Evolutionary conservation across 2,329 filamentous ascomycete genomes (phyloP).

Genomic region (Ophiostoma perfectum): DNA sequence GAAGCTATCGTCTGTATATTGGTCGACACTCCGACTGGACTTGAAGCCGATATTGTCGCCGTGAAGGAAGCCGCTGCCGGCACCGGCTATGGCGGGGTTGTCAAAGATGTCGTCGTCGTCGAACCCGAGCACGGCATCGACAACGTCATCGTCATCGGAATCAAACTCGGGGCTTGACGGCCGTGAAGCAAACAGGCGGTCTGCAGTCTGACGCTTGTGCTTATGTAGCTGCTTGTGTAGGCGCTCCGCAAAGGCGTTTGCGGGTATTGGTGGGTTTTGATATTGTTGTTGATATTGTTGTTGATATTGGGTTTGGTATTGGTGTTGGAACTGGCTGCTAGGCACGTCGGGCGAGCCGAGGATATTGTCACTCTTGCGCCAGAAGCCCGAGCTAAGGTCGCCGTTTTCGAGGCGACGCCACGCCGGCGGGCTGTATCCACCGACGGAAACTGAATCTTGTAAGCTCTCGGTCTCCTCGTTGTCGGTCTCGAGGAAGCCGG

Average conservation of each 20-base stretch:
- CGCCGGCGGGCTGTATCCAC: constrained; percentile 56
- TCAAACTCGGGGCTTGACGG: constrained; percentile 36
- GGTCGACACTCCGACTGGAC: background rate
- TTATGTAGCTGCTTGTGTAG: constrained; percentile 16
- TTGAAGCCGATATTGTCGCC: constrained; percentile 21
- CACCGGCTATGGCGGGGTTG: background rate
- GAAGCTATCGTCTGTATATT: constrained; percentile 33
- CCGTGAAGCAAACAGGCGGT: constrained; percentile 24
- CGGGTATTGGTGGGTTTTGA: background rate
- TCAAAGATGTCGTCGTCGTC: constrained; percentile 23
- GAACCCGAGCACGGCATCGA: constrained; percentile 28
- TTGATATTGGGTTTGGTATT: background rate
- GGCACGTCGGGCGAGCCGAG: constrained; percentile 37
- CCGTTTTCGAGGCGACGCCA: constrained; percentile 58
- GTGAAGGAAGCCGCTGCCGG: constrained; percentile 1
- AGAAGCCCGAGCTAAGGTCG: constrained; percentile 54
- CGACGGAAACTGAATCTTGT: constrained; percentile 39
- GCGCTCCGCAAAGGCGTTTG: background rate
- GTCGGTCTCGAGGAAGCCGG: constrained; percentile 39
- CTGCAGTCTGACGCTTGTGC: background rate
- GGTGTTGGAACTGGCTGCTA: background rate
- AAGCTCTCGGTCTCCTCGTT: constrained; percentile 45
- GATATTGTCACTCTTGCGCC: constrained; percentile 53
- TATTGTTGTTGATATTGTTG: background rate
- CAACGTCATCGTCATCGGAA: constrained; percentile 33